Evolutionary conservation across 2,329 filamentous ascomycete species (phyloP), one percentile per base, ranked within the genome.

Genomic region (Alternaria ethzedia): DNA sequence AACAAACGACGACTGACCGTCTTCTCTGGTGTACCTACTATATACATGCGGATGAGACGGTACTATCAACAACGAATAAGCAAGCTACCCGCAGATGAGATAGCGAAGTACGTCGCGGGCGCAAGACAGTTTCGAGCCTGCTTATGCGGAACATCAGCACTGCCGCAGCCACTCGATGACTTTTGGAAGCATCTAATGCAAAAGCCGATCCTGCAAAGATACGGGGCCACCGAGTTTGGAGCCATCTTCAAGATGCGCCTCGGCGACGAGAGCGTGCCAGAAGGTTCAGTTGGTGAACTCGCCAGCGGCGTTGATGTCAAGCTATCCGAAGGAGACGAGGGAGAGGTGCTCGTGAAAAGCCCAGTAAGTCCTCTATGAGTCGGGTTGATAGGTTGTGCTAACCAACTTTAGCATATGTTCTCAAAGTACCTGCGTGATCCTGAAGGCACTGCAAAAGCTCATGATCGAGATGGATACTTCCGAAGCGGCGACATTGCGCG

Each of bases 131-230:
- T 83, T 41, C 74, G 81, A 15, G 80, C 80, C 1, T 81, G 80
- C 61, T 71, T 83, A 6, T 83, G 82, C 65, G 82, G 82, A 1
- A 86, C 84, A 0, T 84, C 82, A 4, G 84, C 84, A 1, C 65
- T 86, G 41, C 84, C 84, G 3, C 80, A 81, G 56, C 83, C 84
- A 1, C 81, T 86, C 43, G 82, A 82, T n/a, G 80, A 85, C 43
- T 86, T 85, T 67, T 86, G 85, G 84, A 79, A 79, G 4, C 69
- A 74, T 6, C 74, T 85, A 4, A 75, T 84, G 69, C 80, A 81
- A 32, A 79, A 79, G 55, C 73, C 65, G n/a, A 83, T 83, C 47
- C 63, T 82, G 41, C 82, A 82, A 56, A 70, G 82, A 26, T 84
- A 84, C 60, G 82, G 82, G 0, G 80, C 81, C 1, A 83, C 82